Conservation (phyloP, 768 basidiomycete genomes). For the Pleurotus giganteus region DNA sequence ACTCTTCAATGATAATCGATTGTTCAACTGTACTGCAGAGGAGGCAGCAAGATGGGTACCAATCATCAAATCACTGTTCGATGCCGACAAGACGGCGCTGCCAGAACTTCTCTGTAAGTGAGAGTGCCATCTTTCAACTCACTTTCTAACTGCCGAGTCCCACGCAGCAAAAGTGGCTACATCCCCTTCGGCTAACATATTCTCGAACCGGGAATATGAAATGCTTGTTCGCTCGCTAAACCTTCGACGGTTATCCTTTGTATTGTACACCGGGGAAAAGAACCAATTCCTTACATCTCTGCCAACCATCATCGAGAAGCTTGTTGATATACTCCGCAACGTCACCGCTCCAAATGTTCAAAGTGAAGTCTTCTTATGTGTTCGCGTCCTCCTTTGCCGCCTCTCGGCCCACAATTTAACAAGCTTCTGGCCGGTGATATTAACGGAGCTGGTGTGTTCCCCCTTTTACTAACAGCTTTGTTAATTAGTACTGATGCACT, state of each 20-base stretch:
- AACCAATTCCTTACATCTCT: slow-evolving; percentile 89
- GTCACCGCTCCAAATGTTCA: slow-evolving; percentile 81
- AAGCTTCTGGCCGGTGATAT: slow-evolving; percentile 94
- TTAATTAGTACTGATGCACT: background rate
- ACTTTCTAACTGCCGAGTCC: slow-evolving; percentile 23
- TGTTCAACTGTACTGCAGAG: slow-evolving; percentile 73
- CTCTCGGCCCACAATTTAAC: slow-evolving; percentile 88
- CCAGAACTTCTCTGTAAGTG: slow-evolving; percentile 75
- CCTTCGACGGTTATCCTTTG: slow-evolving; percentile 82
- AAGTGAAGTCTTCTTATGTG: slow-evolving; percentile 92
- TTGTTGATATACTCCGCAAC: slow-evolving; percentile 88
- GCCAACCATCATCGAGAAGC: slow-evolving; percentile 93
- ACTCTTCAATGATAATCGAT: slow-evolving; percentile 77
- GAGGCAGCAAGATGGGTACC: slow-evolving; percentile 68
- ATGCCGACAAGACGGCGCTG: slow-evolving; percentile 84
- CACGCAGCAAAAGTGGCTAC: slow-evolving; percentile 70
- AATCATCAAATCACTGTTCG: slow-evolving; percentile 77
- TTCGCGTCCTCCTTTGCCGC: slow-evolving; percentile 87
- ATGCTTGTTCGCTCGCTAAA: slow-evolving; percentile 84
- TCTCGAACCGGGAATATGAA: slow-evolving; percentile 93
- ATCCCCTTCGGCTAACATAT: slow-evolving; percentile 91
- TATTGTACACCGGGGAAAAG: slow-evolving; percentile 83
- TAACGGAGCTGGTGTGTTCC: slow-evolving; percentile 89
- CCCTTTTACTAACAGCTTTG: background rate
- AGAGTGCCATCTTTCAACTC: slow-evolving; percentile 22